Base-by-base conservation (phyloP, 2,329 filamentous ascomycete genomes). In the Colletotrichum tropicicola region DNA sequence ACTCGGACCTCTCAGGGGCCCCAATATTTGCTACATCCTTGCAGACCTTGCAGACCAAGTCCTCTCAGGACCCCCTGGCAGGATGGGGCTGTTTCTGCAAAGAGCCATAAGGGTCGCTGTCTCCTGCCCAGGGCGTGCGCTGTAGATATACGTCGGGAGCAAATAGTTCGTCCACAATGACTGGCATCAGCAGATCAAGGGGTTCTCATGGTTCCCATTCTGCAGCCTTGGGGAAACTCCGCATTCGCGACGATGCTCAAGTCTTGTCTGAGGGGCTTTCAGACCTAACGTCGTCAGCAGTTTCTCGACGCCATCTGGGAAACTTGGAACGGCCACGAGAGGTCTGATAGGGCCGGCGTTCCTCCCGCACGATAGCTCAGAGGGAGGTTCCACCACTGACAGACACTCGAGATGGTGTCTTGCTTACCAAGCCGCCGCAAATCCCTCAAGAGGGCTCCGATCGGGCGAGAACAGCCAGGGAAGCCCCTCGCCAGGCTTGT, bases 1-100 rank as follows among this genome's bases (percentile, higher is more conserved):
- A 35, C 23, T 37, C 44, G 15, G 44, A 10, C 61, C 28, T 65
- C 57, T 48, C 27, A 60, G 61, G 44, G 57, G 44, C 27, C 58
- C 51, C 44, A 65, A 61, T 65, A 65, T 55, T 35, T 61, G 44
- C 17, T 45, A 25, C 17, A 65, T 65, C 62, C 57, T 65, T 65
- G 62, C 62, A 65, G 43, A 15, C 30, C 13, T 12, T 32, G 9
- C 30, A 32, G 13, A 13, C 51, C 41, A 52, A 43, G 17, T 23
- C 37, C 47, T 15, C 32, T 35, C n/a, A 15, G 12, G 4, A 51
- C 44, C 49, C 57, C 61, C 56, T 65, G 56, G 57, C 56, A 55
- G 37, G 21, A 51, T 17, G 41, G 39, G 30, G 39, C 49, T 55
- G 35, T 43, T 64, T 60, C 56, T 64, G 43, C 21, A 49, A n/a